These are phyloP conservation scores for Pichia rugopelliculosa DNA, from an alignment of 805 yeast species.

Conservation along the genomic window DNA sequence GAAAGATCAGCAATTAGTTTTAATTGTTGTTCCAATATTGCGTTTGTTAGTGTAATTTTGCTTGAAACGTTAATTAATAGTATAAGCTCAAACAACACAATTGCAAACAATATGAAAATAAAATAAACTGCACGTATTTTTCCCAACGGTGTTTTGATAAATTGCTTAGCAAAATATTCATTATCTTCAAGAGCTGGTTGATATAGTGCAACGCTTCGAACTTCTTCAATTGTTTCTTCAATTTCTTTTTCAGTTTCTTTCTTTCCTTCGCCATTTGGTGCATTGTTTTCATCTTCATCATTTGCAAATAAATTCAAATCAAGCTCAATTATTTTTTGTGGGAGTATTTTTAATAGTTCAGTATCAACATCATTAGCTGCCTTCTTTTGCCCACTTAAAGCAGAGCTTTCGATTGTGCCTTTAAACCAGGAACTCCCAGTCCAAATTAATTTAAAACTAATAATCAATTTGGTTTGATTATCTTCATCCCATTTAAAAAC, in stretches of 20 bases:
- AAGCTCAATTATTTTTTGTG: constrained; percentile 9
- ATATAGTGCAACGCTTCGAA: not conserved
- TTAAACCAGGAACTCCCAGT: constrained; percentile 89
- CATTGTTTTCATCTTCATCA: not conserved
- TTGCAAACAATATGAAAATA: not conserved
- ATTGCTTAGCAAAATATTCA: not conserved
- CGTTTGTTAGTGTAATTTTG: not conserved
- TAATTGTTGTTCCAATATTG: not conserved
- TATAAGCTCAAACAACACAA: not conserved
- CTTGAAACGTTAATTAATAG: not conserved
- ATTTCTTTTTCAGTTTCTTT: not conserved
- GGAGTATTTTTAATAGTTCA: constrained; percentile 18
- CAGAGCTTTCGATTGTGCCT: constrained; percentile 78
- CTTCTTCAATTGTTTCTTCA: not conserved
- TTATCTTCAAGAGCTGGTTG: not conserved
- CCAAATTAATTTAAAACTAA: constrained; percentile 85
- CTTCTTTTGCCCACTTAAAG: constrained; percentile 68
- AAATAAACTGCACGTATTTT: not conserved
- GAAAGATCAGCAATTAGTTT: not conserved
- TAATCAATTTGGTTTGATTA: constrained; percentile 50
- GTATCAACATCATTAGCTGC: constrained; percentile 39
- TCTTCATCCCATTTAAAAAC: constrained; percentile 66
- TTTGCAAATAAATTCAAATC: not conserved
- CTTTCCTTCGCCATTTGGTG: not conserved
- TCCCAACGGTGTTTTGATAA: not conserved